Evolutionary conservation across 164 flowering plant species (phyloP), one percentile per base, ranked within the genome.

Genomic region (Annona squamosa): DNA sequence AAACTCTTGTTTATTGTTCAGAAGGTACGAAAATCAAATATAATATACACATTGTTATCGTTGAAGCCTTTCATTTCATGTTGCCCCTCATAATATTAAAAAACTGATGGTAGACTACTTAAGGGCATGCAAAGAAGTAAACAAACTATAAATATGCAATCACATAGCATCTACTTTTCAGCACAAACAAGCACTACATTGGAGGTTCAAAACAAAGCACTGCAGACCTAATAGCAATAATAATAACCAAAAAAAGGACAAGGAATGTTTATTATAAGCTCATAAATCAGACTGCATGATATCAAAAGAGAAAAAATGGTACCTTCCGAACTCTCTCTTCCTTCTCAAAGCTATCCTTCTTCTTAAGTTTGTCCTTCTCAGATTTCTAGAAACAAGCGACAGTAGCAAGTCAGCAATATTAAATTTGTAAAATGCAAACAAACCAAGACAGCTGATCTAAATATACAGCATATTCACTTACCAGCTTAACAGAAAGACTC

Each of bases 291-390:
- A 72, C 47, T 19, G 10, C 64, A 52, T 10, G 56, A 17, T 37
- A 19, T 9, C 12, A 64, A 10, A 65, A 13, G 43, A 43, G 5
- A 72, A 1, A 9, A 42, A 45, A 1, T 5, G 52, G 42, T 72
- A 82, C 84, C 84, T 79, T 79, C 3, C 79, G 82, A 69, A 46
- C 79, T 77, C 73, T 82, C 45, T 78, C 83, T 46, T 82, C 82
- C 73, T 82, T 82, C 12, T 78, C 79, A 72, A 76, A 12, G 63
- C 73, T 74, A 9, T 78, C 80, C 68, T 80, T 78, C 76, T 72
- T 77, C 74, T 77, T 79, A 46, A 75, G 80, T 73, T 73, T 81
- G 47, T 79, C 82, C 70, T 79, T 78, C 17, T 81, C 84, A 75
- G 84, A 66, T 48, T 70, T 79, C 81, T 80, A 47, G 7, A 76